Base-by-base conservation (phyloP, 352 stramenopile species). In the Phytophthora cryptogea region DNA sequence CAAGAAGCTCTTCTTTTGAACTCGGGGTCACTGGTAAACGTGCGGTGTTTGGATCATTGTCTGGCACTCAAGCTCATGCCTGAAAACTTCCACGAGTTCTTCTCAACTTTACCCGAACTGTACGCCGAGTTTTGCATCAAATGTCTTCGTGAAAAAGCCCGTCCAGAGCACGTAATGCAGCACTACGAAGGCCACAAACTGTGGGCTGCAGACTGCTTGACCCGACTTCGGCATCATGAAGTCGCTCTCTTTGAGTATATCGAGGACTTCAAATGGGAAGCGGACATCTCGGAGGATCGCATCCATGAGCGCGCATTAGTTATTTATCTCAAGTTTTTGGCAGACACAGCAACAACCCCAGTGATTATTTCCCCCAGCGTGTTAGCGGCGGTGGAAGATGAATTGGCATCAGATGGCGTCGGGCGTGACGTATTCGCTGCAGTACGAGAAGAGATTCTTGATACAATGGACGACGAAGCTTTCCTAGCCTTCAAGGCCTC, bases 101-200 rank as follows among this genome's bases (percentile, higher is more conserved):
- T 91, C 37, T 57, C 54, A 16, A 76, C 62, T 23, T 55, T 85
- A 5, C 79, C 76, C 0, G 77, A 86, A 28, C 54, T 88, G 13
- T 91, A 80, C 33, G 64, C 79, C 11, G 79, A 91, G 53, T 89
- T 89, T 31, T 88, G 77, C 45, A 80, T 91, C 65, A 80, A 83
- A 32, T 87, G 76, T 49, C 58, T 91, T 7, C 81, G 79, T 3
- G 68, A 84, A 5, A 72, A 72, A 30, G 63, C 53, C 2, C 60
- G 57, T 0, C 66, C 69, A 3, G 81, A 89, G 62, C 78, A 89
- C 35, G 54, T 89, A 11, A 86, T 90, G 66, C 73, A 89, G 50
- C 81, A 91, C 41, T 91, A 88, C 43, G 78, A 86, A 14, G 68
- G 70, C 1, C 74, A 81, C 54, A 67, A 78, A 23, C 46, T 90